A percentile compares a stretch with the other conserved stretches of the same genome.
Evolutionary conservation across 83 land plant genomes (phyloP).

Genomic region (Diphasiastrum complanatum): DNA sequence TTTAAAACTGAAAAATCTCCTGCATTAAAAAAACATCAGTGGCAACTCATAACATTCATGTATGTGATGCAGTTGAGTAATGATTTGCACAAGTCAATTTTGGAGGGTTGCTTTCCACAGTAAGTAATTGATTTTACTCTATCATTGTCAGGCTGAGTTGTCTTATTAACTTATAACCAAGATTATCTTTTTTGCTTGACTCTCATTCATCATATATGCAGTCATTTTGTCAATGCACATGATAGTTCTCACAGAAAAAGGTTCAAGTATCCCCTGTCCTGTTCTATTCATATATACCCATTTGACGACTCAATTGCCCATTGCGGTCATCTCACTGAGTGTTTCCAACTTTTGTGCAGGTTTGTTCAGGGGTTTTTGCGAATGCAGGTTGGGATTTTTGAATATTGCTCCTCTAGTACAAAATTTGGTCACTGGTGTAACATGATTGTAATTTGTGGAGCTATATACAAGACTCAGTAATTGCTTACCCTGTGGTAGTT

Average conservation of each 20-base stretch:
- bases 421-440: conserved; percentile 31
- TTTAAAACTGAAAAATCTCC: background rate
- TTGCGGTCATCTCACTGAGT: background rate
- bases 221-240: background rate
- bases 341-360: conserved; percentile 41
- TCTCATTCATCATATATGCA: background rate
- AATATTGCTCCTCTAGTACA: background rate
- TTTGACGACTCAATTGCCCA: background rate
- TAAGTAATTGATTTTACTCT: conserved; percentile 40
- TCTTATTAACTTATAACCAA: background rate
- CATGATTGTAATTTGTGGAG: conserved; percentile 20
- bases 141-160: background rate
- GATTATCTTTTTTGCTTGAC: background rate
- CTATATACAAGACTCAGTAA: background rate
- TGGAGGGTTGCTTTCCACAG: conserved; percentile 87
- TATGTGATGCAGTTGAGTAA: conserved; percentile 69
- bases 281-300: background rate
- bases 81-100: conserved; percentile 78
- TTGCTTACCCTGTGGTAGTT: background rate
- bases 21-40: background rate
- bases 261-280: background rate
- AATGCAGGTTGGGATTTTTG: conserved; percentile 35
- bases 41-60: background rate
- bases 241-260: background rate
- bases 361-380: conserved; percentile 51